Evolutionary conservation across 148 eudicot species (phyloP).

Genomic region (Linanthus parryae): DNA sequence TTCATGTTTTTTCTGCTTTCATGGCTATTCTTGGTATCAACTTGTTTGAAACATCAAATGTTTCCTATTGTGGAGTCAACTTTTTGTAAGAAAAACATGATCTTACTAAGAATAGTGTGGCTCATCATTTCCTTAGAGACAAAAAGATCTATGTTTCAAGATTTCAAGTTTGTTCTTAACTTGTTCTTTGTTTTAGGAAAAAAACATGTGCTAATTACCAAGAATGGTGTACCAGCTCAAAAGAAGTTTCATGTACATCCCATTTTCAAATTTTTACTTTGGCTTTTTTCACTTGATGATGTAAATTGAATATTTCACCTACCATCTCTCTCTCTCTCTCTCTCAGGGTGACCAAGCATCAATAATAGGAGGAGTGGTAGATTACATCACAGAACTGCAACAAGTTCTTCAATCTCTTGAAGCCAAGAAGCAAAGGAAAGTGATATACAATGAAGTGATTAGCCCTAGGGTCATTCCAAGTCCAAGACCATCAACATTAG

Average conservation of each 20-base stretch:
- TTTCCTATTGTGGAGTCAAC: neutral
- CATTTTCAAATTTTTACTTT: neutral
- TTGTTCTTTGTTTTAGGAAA: neutral
- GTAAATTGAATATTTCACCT: no score
- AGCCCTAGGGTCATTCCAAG: slow-evolving; percentile 71
- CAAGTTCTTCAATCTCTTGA: slow-evolving; percentile 81
- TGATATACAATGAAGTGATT: slow-evolving; percentile 64
- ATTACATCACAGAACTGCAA: slow-evolving; percentile 83
- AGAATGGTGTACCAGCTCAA: no score
- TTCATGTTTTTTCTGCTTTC: neutral
- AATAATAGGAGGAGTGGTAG: slow-evolving; percentile 87
- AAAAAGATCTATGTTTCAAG: neutral
- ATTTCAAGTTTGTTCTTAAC: neutral
- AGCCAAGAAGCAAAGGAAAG: slow-evolving; percentile 81
- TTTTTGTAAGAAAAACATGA: neutral
- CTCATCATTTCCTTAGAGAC: neutral
- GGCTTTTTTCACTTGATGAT: neutral
- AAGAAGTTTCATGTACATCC: no score
- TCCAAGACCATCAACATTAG: slow-evolving; percentile 48
- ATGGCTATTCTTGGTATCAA: neutral
- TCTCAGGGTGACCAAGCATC: slow-evolving; percentile 96
- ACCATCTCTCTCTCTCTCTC: neutral
- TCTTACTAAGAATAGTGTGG: neutral
- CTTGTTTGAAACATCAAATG: neutral
- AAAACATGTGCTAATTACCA: no score